Conservation (phyloP, 768 basidiomycete genomes). For the Podaxis sp. region DNA sequence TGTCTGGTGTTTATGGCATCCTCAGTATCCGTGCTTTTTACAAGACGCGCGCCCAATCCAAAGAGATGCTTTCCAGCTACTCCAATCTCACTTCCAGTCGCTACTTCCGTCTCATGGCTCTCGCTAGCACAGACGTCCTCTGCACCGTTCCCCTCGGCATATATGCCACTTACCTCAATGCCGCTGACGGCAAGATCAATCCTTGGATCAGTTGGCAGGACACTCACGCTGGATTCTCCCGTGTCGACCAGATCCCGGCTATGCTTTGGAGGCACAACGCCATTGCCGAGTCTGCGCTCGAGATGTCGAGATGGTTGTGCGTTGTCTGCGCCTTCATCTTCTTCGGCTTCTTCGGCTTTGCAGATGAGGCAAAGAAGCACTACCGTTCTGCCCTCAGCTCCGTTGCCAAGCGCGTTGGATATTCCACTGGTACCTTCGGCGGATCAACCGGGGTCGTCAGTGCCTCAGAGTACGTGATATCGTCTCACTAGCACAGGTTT, state of each 20-base stretch:
- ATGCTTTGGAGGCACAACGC: constrained; percentile 39
- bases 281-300: constrained; percentile 27
- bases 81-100: constrained; percentile 44
- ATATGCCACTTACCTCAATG: constrained; percentile 39
- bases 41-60: constrained; percentile 41
- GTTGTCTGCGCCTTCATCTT: constrained; percentile 53
- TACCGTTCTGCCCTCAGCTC: constrained; percentile 42
- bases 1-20: constrained; percentile 38
- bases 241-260: constrained; percentile 41
- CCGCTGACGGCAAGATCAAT: constrained; percentile 24
- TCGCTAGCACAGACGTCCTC: constrained; percentile 47
- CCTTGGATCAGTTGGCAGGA: constrained; percentile 53
- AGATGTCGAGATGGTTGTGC: constrained; percentile 49
- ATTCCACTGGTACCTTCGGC: constrained; percentile 24
- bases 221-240: constrained; percentile 48
- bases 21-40: constrained; percentile 43
- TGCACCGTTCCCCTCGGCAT: constrained; percentile 46
- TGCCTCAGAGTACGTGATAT: constrained; percentile 24
- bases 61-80: constrained; percentile 37
- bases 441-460: constrained; percentile 25
- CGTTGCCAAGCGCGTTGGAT: constrained; percentile 39
- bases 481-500: not conserved
- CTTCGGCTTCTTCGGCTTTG: constrained; percentile 69
- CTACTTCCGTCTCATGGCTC: constrained; percentile 58
- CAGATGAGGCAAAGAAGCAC: constrained; percentile 55